Evolutionary conservation across 768 basidiomycete genomes (phyloP).

Genomic region (Tricholoma saponaceum): DNA sequence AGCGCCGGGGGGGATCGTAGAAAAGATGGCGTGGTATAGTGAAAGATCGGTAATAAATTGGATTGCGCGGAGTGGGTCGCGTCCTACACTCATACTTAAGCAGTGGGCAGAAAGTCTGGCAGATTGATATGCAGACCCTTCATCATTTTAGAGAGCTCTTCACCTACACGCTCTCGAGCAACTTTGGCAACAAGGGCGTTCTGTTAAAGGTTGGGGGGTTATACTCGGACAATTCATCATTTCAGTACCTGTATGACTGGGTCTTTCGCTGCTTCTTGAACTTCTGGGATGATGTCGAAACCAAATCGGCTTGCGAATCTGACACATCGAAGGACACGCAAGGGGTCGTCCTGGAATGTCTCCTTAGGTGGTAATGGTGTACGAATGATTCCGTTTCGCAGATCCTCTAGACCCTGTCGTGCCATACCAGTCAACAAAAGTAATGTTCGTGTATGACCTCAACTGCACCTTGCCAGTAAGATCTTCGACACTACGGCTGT

Average conservation of each 20-base stretch:
- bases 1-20: constrained; percentile 43
- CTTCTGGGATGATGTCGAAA: constrained; percentile 68
- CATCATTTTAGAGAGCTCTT: constrained; percentile 93
- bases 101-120: constrained; percentile 1
- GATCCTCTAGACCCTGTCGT: constrained; percentile 76
- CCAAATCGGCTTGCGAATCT: constrained; percentile 91
- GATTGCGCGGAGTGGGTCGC: constrained; percentile 70
- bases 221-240: constrained; percentile 2
- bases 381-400: constrained; percentile 72
- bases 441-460: constrained; percentile 2
- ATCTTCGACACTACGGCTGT: constrained; percentile 83
- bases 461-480: constrained; percentile 64
- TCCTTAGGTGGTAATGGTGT: constrained; percentile 84
- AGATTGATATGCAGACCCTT: constrained; percentile 48
- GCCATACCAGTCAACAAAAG: constrained; percentile 2
- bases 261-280: constrained; percentile 60
- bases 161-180: constrained; percentile 86
- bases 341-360: constrained; percentile 92
- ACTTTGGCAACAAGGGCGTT: constrained; percentile 74
- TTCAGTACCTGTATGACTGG: constrained; percentile 56
- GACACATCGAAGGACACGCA: constrained; percentile 87
- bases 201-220: constrained; percentile 35
- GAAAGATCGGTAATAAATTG: constrained; percentile 69
- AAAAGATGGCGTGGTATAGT: constrained; percentile 67
- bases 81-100: constrained; percentile 40